Evolutionary conservation across 2,329 filamentous ascomycete genomes (phyloP).

Genomic region (Lomentospora prolificans): DNA sequence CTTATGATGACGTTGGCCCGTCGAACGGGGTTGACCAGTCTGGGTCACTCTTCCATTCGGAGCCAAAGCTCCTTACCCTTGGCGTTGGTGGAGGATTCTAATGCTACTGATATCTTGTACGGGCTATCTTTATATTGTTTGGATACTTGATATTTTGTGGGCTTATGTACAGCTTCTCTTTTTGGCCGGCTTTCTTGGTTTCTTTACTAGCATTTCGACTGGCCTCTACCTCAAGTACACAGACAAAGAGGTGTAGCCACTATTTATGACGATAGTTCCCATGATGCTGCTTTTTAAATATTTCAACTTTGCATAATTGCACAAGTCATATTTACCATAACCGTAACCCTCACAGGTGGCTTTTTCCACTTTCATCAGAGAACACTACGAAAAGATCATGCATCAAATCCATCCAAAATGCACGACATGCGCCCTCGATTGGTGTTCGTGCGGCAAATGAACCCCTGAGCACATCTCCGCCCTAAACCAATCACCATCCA

Average conservation of each 20-base stretch:
- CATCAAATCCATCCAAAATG: too few relatives aligned
- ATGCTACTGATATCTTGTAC: not conserved
- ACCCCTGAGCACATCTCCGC: not conserved
- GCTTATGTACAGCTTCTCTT: too few relatives aligned
- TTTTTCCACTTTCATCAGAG: not conserved
- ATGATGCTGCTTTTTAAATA: not conserved
- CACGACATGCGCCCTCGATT: too few relatives aligned
- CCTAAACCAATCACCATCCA: not conserved
- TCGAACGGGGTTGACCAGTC: conserved; percentile 47
- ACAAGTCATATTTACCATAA: too few relatives aligned
- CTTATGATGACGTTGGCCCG: conserved; percentile 59
- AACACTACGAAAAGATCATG: not conserved
- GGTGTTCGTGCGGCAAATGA: not conserved
- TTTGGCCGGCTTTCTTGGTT: too few relatives aligned
- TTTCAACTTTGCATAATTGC: too few relatives aligned
- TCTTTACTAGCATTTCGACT: too few relatives aligned
- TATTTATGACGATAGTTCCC: too few relatives aligned
- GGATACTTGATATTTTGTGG: too few relatives aligned
- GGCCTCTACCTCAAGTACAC: too few relatives aligned
- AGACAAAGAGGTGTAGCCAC: too few relatives aligned
- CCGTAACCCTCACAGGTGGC: too few relatives aligned
- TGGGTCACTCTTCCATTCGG: conserved; percentile 48
- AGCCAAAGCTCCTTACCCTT: conserved; percentile 45
- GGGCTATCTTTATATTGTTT: not conserved
- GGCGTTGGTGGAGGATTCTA: conserved; percentile 34